phyloP scores from a whole-genome alignment of 306 rosid genomes.

The Luffa aegyptiaca region DNA sequence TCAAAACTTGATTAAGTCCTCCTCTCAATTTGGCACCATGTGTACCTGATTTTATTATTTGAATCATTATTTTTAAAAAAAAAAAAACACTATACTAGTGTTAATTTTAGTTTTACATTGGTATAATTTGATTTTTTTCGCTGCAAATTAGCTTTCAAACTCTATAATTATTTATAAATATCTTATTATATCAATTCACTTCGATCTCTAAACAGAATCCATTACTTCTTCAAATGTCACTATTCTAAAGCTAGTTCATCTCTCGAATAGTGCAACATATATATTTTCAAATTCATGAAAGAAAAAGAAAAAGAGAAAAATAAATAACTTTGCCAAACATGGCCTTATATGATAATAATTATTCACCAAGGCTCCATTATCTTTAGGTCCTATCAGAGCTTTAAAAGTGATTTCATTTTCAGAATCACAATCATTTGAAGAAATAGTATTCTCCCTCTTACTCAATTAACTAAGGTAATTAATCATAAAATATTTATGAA shows the following conservation, averaged over 20 bases:
- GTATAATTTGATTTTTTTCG: not conserved
- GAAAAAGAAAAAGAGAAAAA: not conserved
- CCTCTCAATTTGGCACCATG: not conserved
- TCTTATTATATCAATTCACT: not conserved
- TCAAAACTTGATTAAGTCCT: not conserved
- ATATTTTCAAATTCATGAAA: not conserved
- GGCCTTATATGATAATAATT: not conserved
- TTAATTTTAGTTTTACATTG: no score
- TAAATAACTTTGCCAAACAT: no score
- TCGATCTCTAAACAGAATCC: not conserved
- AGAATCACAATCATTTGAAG: not conserved
- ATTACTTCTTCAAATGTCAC: not conserved
- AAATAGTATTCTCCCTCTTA: not conserved
- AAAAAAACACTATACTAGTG: no score
- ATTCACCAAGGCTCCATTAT: slow-evolving; percentile 6
- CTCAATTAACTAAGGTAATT: slow-evolving; percentile 7
- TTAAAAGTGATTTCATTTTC: slow-evolving; percentile 1
- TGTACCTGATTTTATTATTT: no score
- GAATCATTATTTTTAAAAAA: no score
- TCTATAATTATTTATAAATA: not conserved
- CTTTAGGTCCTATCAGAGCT: slow-evolving; percentile 6
- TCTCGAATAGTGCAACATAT: not conserved
- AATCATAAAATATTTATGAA: slow-evolving; percentile 3
- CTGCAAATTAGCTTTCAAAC: not conserved
- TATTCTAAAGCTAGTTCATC: not conserved